A percentile compares a stretch with the other conserved stretches of the same genome.
Conservation (phyloP, 192 early-diverging fungal species). For the Endogone sp. region DNA sequence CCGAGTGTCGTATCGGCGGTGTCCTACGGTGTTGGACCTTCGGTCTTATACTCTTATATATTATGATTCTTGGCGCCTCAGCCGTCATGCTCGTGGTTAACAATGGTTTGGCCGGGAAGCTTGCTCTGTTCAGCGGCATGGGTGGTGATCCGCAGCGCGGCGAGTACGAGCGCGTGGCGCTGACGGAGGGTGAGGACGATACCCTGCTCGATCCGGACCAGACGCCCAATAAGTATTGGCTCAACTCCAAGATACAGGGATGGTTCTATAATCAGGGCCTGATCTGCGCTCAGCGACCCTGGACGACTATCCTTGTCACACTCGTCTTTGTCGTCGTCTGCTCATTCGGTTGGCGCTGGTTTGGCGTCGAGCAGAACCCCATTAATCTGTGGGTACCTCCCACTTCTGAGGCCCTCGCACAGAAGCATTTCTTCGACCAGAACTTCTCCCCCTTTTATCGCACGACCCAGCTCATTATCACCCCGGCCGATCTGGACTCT, state of each 20-base stretch:
- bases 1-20: constrained; percentile 39
- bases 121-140: not conserved
- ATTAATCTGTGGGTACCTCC: constrained; percentile 61
- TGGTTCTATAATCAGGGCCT: constrained; percentile 59
- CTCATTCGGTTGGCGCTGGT: constrained; percentile 52
- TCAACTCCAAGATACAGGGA: constrained; percentile 46
- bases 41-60: constrained; percentile 37
- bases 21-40: constrained; percentile 47
- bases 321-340: constrained; percentile 41
- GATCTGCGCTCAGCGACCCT: constrained; percentile 51
- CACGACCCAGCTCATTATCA: constrained; percentile 58
- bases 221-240: constrained; percentile 40
- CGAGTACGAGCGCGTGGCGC: constrained; percentile 36
- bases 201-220: constrained; percentile 40
- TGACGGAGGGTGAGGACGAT: constrained; percentile 33
- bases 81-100: constrained; percentile 9
- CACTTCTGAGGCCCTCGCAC: constrained; percentile 40
- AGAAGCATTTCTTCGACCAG: constrained; percentile 57
- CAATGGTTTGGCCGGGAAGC: constrained; percentile 10
- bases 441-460: constrained; percentile 65
- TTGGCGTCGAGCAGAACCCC: constrained; percentile 51
- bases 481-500: constrained; percentile 14
- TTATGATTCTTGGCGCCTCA: constrained; percentile 9
- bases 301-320: constrained; percentile 38
- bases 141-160: constrained; percentile 6